A percentile compares a stretch with the other conserved stretches of the same genome.
These are phyloP conservation scores for Diaporthe sp. DNA, from an alignment of 2,329 filamentous ascomycete genomes.

Conservation along the genomic window DNA sequence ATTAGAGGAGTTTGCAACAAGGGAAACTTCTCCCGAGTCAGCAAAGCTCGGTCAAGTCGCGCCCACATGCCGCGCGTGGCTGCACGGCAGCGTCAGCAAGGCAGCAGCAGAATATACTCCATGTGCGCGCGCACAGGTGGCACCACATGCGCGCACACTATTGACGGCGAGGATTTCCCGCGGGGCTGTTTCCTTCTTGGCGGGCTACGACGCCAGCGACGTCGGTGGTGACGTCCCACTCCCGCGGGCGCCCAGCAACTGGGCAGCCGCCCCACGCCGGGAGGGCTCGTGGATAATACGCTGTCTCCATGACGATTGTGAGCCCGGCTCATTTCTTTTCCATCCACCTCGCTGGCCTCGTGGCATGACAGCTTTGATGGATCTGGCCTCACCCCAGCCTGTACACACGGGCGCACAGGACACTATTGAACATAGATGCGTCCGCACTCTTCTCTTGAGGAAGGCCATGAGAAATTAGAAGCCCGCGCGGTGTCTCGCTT, in stretches of 20 bases:
- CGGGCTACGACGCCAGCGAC: constrained; percentile 15
- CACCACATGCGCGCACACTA: constrained; percentile 3
- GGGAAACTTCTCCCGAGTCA: constrained; percentile 12
- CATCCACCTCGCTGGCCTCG: neutral
- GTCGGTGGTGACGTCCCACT: constrained; percentile 24
- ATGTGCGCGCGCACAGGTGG: neutral
- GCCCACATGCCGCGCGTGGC: constrained; percentile 28
- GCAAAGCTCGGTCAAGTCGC: neutral
- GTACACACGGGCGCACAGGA: neutral
- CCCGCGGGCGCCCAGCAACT: neutral
- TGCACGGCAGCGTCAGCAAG: constrained; percentile 18
- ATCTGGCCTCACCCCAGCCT: neutral
- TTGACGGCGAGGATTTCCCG: constrained; percentile 17
- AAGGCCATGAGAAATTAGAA: constrained; percentile 13
- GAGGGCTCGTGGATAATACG: neutral
- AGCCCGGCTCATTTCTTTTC: constrained; percentile 1
- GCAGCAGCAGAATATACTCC: neutral
- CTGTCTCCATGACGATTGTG: constrained; percentile 3
- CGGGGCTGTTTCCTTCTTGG: neutral
- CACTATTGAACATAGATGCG: neutral
- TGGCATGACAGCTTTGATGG: constrained; percentile 23
- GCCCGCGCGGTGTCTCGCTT: neutral
- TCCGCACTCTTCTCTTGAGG: neutral
- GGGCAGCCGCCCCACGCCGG: neutral
- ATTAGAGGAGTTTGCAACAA: neutral